Base-by-base conservation (phyloP, 768 basidiomycete species). In the Leccinum truebloodii region DNA sequence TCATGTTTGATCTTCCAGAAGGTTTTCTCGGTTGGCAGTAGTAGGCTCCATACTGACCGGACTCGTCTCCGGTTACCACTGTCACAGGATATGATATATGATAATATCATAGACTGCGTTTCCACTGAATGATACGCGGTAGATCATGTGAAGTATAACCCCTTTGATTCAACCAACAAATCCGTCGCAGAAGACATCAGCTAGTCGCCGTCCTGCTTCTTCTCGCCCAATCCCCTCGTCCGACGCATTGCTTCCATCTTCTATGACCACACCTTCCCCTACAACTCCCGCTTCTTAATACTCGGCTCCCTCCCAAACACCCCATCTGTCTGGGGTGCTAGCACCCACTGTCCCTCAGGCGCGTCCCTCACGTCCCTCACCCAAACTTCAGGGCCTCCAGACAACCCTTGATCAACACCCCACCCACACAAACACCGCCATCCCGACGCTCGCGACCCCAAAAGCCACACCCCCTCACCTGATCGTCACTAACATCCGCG, bases 341-440 rank as follows among this genome's bases (percentile, higher is more conserved):
- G 41, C 2, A n/a, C 41, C 10, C n/a, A 20, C n/a, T 6, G 51
- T 2, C 75, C 74, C 2, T 71, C 69, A 3, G 75, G 76, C 1
- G 76, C 74, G n/a, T 75, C 75, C 57, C 71, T 62, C 26, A 76
- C 44, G n/a, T 61, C 65, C 32, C 75, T 60, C 34, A 73, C 41
- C 58, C 73, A 65, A 20, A 68, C 46, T 2, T 69, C 65, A 34
- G 10, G 44, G 20, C 64, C 61, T 54, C 75, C 71, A 37, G 79
- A 79, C 22, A 78, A 65, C 12, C 69, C 26, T 26, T 26, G 26
- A 26, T 26, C 26, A 26, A 26, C 26, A 26, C 26, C 26, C 26
- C 26, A 64, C 65, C 67, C 75, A 74, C 41, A 68, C 72, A 75
- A 68, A 80, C 10, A 52, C 60, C 46, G 64, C 69, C 69, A 78